These are phyloP conservation scores for Malassezia furfur DNA, from an alignment of 1,284 basidiomycete species.

Conservation along the genomic window DNA sequence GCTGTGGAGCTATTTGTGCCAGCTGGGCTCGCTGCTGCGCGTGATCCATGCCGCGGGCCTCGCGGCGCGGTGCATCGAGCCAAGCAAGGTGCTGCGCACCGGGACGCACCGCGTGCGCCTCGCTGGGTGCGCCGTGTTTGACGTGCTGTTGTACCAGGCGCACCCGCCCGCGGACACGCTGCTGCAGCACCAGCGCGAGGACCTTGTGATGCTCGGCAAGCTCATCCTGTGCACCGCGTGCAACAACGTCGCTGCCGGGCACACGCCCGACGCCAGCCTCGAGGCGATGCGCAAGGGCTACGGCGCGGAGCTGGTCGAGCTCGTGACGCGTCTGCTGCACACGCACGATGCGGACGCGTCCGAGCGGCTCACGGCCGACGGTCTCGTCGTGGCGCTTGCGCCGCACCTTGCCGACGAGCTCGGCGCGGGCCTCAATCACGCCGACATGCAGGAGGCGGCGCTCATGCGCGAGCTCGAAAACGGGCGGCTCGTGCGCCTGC, in stretches of 20 bases:
- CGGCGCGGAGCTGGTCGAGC: constrained; percentile 68
- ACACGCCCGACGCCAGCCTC: constrained; percentile 64
- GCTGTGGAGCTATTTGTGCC: constrained; percentile 86
- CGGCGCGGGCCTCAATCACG: constrained; percentile 66
- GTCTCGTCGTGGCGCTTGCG: constrained; percentile 70
- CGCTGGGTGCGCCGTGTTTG: constrained; percentile 40
- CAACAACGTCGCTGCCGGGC: constrained; percentile 56
- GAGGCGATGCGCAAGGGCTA: constrained; percentile 69
- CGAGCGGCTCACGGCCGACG: constrained; percentile 59
- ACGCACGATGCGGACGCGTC: constrained; percentile 49
- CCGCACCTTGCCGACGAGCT: constrained; percentile 68
- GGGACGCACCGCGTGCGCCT: constrained; percentile 23
- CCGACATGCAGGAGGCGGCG: constrained; percentile 73
- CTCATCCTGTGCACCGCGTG: constrained; percentile 74
- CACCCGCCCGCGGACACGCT: constrained; percentile 21
- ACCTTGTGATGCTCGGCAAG: constrained; percentile 74
- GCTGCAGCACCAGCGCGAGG: constrained; percentile 60
- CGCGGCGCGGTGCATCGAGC: constrained; percentile 73
- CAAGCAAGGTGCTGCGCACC: constrained; percentile 77
- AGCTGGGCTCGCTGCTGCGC: constrained; percentile 78
- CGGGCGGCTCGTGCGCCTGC: constrained; percentile 76
- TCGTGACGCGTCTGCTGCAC: constrained; percentile 67
- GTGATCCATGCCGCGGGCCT: constrained; percentile 71
- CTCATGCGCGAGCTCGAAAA: constrained; percentile 91
- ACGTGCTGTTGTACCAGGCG: constrained; percentile 38